Conservation (phyloP, 352 stramenopile species). For the Saprolegnia diclina region DNA sequence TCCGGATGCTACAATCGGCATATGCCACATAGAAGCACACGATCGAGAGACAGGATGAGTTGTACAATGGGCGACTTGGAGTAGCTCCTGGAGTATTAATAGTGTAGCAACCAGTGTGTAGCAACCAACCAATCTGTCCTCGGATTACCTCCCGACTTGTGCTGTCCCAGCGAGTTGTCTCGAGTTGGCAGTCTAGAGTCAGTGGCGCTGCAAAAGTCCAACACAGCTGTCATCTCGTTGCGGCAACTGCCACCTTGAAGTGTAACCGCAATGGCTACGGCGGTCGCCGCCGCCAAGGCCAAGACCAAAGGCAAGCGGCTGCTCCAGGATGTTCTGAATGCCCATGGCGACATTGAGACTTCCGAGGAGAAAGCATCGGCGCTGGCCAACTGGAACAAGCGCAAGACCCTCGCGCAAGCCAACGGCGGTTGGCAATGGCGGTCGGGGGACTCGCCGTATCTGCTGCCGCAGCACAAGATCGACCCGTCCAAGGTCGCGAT, state of each 20-base stretch:
- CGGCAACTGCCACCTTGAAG: background rate
- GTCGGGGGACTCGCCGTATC: background rate
- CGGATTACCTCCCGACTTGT: too few species aligned
- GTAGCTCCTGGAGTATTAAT: too few species aligned
- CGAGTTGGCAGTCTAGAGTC: too few species aligned
- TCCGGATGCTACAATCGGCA: background rate
- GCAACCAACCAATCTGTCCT: too few species aligned
- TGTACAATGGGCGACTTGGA: too few species aligned
- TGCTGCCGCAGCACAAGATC: conserved; percentile 9
- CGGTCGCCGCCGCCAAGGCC: conserved; percentile 46
- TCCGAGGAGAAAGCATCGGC: conserved; percentile 47
- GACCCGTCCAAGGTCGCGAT: conserved; percentile 11
- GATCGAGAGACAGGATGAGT: too few species aligned
- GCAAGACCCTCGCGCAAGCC: conserved; percentile 36
- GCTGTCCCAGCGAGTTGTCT: too few species aligned
- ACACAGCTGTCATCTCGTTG: too few species aligned
- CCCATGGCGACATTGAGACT: conserved; percentile 33
- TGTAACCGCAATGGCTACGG: conserved; percentile 46
- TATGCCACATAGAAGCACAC: too few species aligned
- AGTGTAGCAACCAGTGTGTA: too few species aligned
- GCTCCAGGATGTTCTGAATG: conserved; percentile 47
- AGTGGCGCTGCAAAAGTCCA: too few species aligned
- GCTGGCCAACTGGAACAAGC: conserved; percentile 48
- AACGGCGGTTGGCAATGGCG: conserved; percentile 44
- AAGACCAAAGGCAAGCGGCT: conserved; percentile 67